phyloP scores from a whole-genome alignment of 495 filamentous ascomycete species.

The Niebla homalea region DNA sequence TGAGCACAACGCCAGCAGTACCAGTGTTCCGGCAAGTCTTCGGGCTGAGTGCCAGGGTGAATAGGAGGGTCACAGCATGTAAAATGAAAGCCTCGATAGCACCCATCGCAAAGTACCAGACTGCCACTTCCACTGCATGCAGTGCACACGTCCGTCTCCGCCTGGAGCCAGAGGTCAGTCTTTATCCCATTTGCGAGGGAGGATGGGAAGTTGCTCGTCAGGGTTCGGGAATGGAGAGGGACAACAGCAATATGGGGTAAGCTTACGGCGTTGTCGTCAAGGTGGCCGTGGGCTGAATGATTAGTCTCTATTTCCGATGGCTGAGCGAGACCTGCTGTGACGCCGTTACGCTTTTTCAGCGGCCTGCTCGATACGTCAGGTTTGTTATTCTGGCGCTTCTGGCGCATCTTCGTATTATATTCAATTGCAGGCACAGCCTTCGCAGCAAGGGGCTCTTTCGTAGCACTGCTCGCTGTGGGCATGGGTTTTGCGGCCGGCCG shows the following conservation, averaged over 20 bases:
- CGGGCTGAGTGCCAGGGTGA: slow-evolving; percentile 56
- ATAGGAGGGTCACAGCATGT: slow-evolving; percentile 70
- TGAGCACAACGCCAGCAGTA: slow-evolving; percentile 46
- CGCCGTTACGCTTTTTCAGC: slow-evolving; percentile 26
- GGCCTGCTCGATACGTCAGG: slow-evolving; percentile 18
- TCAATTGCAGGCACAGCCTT: too few species aligned
- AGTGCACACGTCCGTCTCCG: slow-evolving; percentile 78
- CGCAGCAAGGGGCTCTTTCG: too few species aligned
- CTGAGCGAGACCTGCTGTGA: slow-evolving; percentile 25
- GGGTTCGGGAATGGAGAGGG: background rate
- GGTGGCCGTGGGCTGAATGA: slow-evolving; percentile 20
- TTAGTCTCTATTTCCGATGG: slow-evolving; percentile 21
- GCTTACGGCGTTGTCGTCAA: slow-evolving; percentile 29
- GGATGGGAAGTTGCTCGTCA: too few species aligned
- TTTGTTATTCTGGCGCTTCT: slow-evolving; percentile 3
- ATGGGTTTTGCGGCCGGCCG: background rate
- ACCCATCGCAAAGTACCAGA: slow-evolving; percentile 86
- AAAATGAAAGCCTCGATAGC: slow-evolving; percentile 76
- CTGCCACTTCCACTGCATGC: slow-evolving; percentile 71
- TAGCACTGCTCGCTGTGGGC: background rate
- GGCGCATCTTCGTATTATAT: background rate
- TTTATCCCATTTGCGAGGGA: background rate
- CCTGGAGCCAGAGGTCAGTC: slow-evolving; percentile 25
- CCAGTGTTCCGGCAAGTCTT: slow-evolving; percentile 59
- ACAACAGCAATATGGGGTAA: slow-evolving; percentile 9